These are phyloP conservation scores for Diaporthe australafricana DNA, from an alignment of 2,329 filamentous ascomycete species.

Conservation along the genomic window DNA sequence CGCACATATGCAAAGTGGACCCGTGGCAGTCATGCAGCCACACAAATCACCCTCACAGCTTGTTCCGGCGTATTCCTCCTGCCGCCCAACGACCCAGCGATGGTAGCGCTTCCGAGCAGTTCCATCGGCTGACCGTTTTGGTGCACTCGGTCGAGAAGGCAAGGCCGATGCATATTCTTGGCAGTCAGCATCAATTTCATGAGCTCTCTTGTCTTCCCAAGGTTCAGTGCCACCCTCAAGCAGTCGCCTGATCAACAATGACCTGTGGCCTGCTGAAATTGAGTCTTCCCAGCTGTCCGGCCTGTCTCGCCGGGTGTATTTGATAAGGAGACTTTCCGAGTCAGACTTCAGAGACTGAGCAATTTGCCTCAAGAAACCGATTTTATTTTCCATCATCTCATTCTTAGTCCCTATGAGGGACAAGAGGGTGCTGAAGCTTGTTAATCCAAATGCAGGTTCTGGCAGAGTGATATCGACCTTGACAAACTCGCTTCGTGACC, in stretches of 20 bases:
- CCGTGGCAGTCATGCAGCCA: too few relatives aligned
- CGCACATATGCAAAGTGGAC: too few relatives aligned
- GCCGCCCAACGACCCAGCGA: background rate
- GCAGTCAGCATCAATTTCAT: background rate
- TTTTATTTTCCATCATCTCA: background rate
- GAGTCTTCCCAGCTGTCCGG: background rate
- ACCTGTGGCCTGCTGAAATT: too few relatives aligned
- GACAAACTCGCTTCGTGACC: background rate
- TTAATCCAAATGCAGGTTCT: background rate
- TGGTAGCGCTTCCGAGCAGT: background rate
- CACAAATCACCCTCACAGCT: too few relatives aligned
- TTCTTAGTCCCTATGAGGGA: background rate
- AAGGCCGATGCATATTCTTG: background rate
- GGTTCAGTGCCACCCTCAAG: too few relatives aligned
- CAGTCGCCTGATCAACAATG: background rate
- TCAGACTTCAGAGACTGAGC: background rate
- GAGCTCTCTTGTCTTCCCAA: background rate
- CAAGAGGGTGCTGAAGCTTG: background rate
- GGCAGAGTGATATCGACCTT: too few relatives aligned
- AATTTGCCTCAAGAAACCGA: background rate
- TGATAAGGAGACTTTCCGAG: background rate
- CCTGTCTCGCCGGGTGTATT: background rate
- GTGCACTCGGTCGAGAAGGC: background rate
- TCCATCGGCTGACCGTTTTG: background rate
- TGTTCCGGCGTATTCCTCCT: background rate